Conservation (phyloP, 495 filamentous ascomycete genomes). For the Collariella sp. region DNA sequence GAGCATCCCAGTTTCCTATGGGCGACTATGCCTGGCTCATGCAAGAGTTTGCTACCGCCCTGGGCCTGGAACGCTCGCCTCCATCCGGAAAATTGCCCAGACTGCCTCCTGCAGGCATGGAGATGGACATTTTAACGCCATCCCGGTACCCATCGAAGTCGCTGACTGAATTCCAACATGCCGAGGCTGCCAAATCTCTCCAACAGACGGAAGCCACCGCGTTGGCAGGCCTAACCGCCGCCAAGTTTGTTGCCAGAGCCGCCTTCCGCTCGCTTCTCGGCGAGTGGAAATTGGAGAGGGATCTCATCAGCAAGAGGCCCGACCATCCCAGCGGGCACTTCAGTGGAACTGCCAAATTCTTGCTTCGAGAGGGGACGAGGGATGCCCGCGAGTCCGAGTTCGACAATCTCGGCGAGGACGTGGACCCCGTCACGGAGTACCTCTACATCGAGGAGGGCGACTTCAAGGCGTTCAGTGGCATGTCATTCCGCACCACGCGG, state of each 20-base stretch:
- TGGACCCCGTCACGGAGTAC: constrained; percentile 50
- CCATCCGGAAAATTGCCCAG: constrained; percentile 19
- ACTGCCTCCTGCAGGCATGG: constrained; percentile 28
- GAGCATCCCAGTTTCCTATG: constrained; percentile 65
- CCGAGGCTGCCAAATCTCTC: constrained; percentile 24
- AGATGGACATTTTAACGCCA: constrained; percentile 40
- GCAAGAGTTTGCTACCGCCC: constrained; percentile 54
- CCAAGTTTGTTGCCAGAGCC: constrained; percentile 48
- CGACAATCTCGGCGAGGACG: constrained; percentile 9
- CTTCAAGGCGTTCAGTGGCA: constrained; percentile 42
- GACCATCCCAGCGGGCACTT: constrained; percentile 53
- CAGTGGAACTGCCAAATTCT: constrained; percentile 53
- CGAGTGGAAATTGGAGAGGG: constrained; percentile 52
- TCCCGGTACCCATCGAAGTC: constrained; percentile 30
- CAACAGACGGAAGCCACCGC: constrained; percentile 27
- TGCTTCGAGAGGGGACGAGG: constrained; percentile 46
- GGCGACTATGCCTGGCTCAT: constrained; percentile 72
- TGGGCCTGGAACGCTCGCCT: constrained; percentile 36
- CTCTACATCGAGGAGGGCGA: constrained; percentile 57
- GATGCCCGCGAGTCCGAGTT: constrained; percentile 37
- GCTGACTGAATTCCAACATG: constrained; percentile 11
- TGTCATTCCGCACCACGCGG: constrained; percentile 42
- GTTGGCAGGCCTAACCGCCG: constrained; percentile 27
- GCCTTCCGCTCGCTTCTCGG: constrained; percentile 70
- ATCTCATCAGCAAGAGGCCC: constrained; percentile 36